Percentiles rank a stretch among this genome's conserved stretches.
Conservation (phyloP, 2,329 filamentous ascomycete species). For the Pseudocercospora cruenta region DNA sequence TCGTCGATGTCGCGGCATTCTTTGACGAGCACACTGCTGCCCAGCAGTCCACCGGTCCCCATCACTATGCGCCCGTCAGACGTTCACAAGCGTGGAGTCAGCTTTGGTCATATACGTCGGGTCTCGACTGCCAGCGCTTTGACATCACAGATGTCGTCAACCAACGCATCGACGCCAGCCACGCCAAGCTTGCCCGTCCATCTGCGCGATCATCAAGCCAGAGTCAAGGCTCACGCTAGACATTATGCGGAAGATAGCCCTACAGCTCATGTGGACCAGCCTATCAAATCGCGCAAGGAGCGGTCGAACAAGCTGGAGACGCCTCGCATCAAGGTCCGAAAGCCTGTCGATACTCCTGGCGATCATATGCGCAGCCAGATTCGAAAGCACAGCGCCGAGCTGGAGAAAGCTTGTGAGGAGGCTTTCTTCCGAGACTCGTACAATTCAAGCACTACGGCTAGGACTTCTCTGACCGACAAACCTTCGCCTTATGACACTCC, state of each 20-base stretch:
- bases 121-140: conserved; percentile 48
- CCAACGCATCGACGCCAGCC: conserved; percentile 24
- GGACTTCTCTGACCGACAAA: conserved; percentile 41
- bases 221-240: conserved; percentile 26
- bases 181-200: conserved; percentile 34
- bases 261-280: conserved; percentile 34
- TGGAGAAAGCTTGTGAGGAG: conserved; percentile 88
- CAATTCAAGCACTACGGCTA: conserved; percentile 54
- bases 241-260: conserved; percentile 36
- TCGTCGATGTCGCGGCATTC: conserved; percentile 45
- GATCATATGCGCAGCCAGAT: conserved; percentile 74
- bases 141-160: conserved; percentile 38
- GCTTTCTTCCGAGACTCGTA: conserved; percentile 76
- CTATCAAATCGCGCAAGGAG: conserved; percentile 42
- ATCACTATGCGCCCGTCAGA: conserved; percentile 54
- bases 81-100: conserved; percentile 63
- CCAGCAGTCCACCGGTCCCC: conserved; percentile 53
- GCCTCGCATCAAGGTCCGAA: conserved; percentile 42
- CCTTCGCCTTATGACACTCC: conserved; percentile 29
- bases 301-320: conserved; percentile 32
- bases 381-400: conserved; percentile 78
- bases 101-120: conserved; percentile 61
- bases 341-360: conserved; percentile 48
- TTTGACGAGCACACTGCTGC: conserved; percentile 51
- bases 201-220: conserved; percentile 30